A percentile compares a stretch with the other conserved stretches of the same genome.
Conservation (phyloP, 2,329 filamentous ascomycete species). For the Zymoseptoria pseudotritici region DNA sequence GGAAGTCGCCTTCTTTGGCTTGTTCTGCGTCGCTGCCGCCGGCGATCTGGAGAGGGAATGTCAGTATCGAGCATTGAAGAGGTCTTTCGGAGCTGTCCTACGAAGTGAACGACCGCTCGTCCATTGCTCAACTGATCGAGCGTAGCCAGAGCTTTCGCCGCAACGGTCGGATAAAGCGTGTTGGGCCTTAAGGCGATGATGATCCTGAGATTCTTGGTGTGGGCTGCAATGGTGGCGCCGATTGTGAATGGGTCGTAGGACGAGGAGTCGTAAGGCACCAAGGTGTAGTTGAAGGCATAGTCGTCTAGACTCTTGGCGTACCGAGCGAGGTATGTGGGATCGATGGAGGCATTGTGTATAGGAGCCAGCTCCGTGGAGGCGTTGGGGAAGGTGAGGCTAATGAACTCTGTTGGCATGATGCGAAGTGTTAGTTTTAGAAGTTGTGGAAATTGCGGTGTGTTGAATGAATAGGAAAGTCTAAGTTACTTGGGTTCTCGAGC, state of each 20-base stretch:
- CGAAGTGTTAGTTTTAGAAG: background rate
- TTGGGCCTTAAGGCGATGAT: conserved; percentile 57
- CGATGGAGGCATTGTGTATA: conserved; percentile 45
- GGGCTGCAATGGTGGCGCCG: conserved; percentile 50
- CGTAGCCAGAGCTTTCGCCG: conserved; percentile 54
- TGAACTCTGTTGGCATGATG: conserved; percentile 44
- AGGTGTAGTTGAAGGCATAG: conserved; percentile 55
- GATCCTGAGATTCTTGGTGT: conserved; percentile 53
- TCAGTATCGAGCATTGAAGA: background rate
- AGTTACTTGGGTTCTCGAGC: background rate
- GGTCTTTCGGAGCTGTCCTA: background rate
- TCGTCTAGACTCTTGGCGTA: conserved; percentile 54
- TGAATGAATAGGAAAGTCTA: background rate
- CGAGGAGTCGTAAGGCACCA: conserved; percentile 52
- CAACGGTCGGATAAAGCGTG: conserved; percentile 55
- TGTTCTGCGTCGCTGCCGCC: conserved; percentile 55
- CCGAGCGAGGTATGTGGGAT: conserved; percentile 49
- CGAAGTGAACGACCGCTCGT: conserved; percentile 53
- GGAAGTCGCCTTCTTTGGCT: conserved; percentile 53
- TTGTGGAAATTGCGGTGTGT: background rate
- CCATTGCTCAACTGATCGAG: conserved; percentile 53
- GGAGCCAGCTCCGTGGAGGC: conserved; percentile 50
- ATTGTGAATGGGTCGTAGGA: conserved; percentile 52
- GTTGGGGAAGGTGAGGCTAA: conserved; percentile 52
- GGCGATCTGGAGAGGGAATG: conserved; percentile 37